A percentile compares a stretch with the other conserved stretches of the same genome.
These are phyloP conservation scores for Boletales sp. DNA, from an alignment of 768 basidiomycete species.

Conservation along the genomic window DNA sequence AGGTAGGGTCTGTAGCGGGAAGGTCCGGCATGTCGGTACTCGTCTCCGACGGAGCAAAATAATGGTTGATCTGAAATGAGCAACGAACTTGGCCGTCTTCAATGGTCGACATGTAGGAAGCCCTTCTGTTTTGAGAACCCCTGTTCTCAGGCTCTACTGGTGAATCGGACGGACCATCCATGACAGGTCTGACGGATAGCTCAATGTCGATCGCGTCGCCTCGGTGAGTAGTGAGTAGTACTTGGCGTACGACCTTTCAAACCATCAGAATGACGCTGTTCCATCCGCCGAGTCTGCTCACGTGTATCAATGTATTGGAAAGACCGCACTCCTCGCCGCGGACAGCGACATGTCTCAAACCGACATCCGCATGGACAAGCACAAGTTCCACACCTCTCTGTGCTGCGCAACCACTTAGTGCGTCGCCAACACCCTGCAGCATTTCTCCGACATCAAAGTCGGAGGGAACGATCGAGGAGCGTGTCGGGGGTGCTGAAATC, in stretches of 20 bases:
- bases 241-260: constrained; percentile 76
- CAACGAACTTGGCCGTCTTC: constrained; percentile 47
- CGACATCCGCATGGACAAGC: constrained; percentile 84
- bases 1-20: constrained; percentile 8
- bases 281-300: constrained; percentile 40
- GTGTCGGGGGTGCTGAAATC: constrained; percentile 17
- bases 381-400: constrained; percentile 87
- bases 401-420: constrained; percentile 78
- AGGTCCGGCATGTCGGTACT: constrained; percentile 7
- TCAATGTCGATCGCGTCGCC: constrained; percentile 89
- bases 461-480: constrained; percentile 28
- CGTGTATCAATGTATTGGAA: constrained; percentile 78
- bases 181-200: constrained; percentile 48
- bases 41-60: constrained; percentile 31
- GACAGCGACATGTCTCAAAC: constrained; percentile 83
- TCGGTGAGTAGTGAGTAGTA: constrained; percentile 59
- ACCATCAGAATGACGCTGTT: constrained; percentile 14
- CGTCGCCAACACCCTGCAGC: constrained; percentile 86
- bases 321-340: constrained; percentile 83
- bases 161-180: constrained; percentile 23
- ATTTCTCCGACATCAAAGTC: constrained; percentile 93
- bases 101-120: constrained; percentile 22
- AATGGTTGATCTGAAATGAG: constrained; percentile 55
- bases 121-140: constrained; percentile 21
- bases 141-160: constrained; percentile 21